Base-by-base conservation (phyloP, 2,329 filamentous ascomycete species). In the Fusarium torulosum region DNA sequence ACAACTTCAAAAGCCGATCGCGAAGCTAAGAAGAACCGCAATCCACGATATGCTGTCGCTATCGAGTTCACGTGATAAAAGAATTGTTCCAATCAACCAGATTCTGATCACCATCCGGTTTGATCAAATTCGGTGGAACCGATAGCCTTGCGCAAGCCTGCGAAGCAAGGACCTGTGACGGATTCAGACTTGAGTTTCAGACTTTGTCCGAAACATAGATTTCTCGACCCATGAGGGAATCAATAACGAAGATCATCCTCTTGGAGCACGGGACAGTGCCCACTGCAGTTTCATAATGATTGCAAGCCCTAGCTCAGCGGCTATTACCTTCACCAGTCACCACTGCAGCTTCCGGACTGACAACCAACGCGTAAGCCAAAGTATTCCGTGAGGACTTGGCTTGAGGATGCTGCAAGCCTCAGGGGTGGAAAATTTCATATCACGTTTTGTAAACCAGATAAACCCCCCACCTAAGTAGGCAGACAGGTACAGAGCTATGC, bases 161-260 rank as follows among this genome's bases (percentile, higher is more conserved):
- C 33, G 8, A 37, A n/a, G 19, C 46, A 52, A 41, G 64, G 59
- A 51, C 50, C 23, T 37, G 64, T 66, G 51, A 40, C 64, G 40
- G 54, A 46, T 53, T 56, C 44, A 60, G 45, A 51, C 25, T 41
- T 53, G 25, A 50, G 65, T 68, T 68, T 69, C 65, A 66, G 55
- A 68, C 29, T 45, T 11, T 8, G 37, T 68, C 56, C 62, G 65
- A 68, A 68, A 67, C 64, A 23, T 51, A 50, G 35, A 51, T 50
- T 57, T 40, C 37, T 52, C 21, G 41, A 44, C 29, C 52, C 27
- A 60, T 55, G 13, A 33, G 59, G 45, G 50, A 53, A 27, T 20
- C 41, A 38, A 60, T 53, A 55, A 46, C 60, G 51, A 62, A 47
- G 17, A 69, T 56, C 35, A 49, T 47, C 23, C 25, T 50, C 31